phyloP scores from a whole-genome alignment of 352 stramenopile genomes.

The Thraustotheca clavata region DNA sequence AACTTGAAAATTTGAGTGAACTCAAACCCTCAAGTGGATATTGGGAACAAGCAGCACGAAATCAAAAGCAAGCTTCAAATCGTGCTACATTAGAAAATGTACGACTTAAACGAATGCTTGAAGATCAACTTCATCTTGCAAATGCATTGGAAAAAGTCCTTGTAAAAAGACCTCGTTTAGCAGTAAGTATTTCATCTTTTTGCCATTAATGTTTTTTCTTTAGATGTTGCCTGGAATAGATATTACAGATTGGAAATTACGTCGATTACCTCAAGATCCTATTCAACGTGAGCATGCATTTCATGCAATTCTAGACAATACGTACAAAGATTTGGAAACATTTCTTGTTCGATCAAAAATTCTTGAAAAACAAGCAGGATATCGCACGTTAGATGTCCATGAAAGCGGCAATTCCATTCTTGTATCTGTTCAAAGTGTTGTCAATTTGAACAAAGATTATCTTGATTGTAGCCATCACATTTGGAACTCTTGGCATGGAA shows the following conservation, averaged over 20 bases:
- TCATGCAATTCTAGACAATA: neutral
- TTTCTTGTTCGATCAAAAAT: neutral
- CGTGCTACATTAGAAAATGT: conserved; percentile 1
- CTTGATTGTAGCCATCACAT: neutral
- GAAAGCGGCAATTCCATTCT: neutral
- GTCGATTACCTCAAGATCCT: neutral
- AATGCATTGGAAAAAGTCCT: conserved; percentile 10
- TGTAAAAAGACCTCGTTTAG: neutral
- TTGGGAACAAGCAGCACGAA: conserved; percentile 6
- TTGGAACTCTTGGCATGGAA: neutral
- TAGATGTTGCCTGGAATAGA: neutral
- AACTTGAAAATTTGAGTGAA: conserved; percentile 1
- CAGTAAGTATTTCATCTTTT: neutral
- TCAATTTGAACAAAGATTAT: neutral
- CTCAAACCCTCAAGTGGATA: conserved; percentile 5
- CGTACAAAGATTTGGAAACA: neutral
- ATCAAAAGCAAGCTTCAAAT: neutral
- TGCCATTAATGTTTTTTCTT: neutral
- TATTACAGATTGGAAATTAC: neutral
- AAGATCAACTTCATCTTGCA: conserved; percentile 19
- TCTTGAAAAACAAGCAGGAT: neutral
- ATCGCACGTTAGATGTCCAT: neutral
- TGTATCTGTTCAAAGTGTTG: neutral
- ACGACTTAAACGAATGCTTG: conserved; percentile 15
- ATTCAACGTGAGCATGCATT: neutral